These are phyloP conservation scores for Terana coerulea DNA, from an alignment of 768 basidiomycete genomes.

Conservation along the genomic window DNA sequence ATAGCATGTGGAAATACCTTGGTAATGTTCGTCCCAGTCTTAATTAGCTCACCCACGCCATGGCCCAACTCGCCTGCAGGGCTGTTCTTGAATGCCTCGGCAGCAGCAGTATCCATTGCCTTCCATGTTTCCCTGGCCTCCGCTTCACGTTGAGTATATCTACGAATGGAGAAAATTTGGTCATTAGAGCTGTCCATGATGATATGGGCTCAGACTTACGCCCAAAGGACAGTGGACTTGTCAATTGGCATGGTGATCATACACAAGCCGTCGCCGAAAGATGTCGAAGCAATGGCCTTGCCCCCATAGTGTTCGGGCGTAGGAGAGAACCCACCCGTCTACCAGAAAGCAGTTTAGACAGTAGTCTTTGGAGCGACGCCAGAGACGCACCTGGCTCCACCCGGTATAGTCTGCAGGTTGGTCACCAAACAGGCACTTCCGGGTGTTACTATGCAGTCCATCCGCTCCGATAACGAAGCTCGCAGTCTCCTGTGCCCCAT, in stretches of 20 bases:
- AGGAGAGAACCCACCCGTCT: conserved; percentile 3
- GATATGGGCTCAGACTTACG: not conserved
- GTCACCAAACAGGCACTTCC: conserved; percentile 16
- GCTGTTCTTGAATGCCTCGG: conserved; percentile 20
- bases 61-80: conserved; percentile 21
- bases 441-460: conserved; percentile 41
- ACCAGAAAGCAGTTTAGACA: not conserved
- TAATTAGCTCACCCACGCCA: conserved; percentile 25
- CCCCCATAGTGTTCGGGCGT: conserved; percentile 18
- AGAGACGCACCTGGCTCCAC: conserved; percentile 2
- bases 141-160: conserved; percentile 31
- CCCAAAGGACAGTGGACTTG: conserved; percentile 11
- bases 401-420: conserved; percentile 20
- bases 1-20: conserved; percentile 19
- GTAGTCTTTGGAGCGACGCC: not conserved
- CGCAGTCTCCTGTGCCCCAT: conserved; percentile 32
- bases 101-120: conserved; percentile 25
- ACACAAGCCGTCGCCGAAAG: conserved; percentile 35
- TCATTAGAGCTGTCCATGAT: too few species aligned
- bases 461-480: conserved; percentile 43
- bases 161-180: too few species aligned
- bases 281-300: conserved; percentile 26
- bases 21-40: conserved; percentile 21
- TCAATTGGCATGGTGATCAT: conserved; percentile 34
- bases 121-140: conserved; percentile 41